Evolutionary conservation across 2,329 filamentous ascomycete species (phyloP).

Genomic region (Aspergillus transmontanensis): DNA sequence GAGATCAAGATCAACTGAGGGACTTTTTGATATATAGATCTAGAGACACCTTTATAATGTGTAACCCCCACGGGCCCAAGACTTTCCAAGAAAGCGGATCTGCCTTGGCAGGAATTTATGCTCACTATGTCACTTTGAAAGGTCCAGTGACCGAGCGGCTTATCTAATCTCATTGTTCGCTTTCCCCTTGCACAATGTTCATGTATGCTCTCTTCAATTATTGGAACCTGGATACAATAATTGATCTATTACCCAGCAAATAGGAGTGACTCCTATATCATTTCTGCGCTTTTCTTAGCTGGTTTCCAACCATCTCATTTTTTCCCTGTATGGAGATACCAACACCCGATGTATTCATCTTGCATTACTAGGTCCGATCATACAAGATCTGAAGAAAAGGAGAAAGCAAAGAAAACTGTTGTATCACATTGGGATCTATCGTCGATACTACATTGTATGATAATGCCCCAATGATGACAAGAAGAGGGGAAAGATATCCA

Average conservation of each 20-base stretch:
- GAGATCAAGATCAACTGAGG: background rate
- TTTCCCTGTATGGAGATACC: background rate
- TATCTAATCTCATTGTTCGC: background rate
- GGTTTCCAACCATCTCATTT: background rate
- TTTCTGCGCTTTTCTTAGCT: background rate
- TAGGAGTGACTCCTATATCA: background rate
- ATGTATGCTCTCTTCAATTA: constrained; percentile 1
- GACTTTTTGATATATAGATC: background rate
- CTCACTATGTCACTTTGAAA: background rate
- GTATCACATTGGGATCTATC: background rate
- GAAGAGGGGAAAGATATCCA: background rate
- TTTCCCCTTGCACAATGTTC: background rate
- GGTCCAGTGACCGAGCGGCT: background rate
- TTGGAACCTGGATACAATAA: background rate
- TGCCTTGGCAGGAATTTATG: background rate
- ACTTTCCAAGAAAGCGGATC: background rate
- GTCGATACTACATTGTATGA: background rate
- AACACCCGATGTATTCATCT: background rate
- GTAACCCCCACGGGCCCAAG: background rate
- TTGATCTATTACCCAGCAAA: background rate
- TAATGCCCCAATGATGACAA: background rate
- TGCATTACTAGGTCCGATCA: background rate
- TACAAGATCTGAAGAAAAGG: background rate
- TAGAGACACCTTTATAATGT: background rate
- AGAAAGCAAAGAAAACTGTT: background rate